Evolutionary conservation across 2,329 filamentous ascomycete species (phyloP), one percentile per base, ranked within the genome.

Genomic region (Exutisphaerella laricina): DNA sequence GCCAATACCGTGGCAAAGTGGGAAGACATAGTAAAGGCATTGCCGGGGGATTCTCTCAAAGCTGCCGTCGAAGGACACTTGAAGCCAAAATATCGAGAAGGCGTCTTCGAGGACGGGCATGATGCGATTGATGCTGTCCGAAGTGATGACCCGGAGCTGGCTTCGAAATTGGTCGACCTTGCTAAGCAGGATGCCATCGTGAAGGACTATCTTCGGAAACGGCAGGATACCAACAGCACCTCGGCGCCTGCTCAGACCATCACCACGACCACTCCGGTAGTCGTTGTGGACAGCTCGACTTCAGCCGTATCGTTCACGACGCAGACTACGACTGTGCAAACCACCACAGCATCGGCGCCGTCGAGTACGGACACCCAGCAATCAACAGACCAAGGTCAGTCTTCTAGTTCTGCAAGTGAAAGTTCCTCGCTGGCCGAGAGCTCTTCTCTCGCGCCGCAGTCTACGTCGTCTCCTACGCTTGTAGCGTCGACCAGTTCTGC

Each of bases 91-190:
- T 86, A 81, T 65, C 75, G 79, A 59, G 76, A 85, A 58, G 83
- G 82, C 45, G 73, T 85, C 43, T 85, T 81, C 61, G 72, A 77
- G 50, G 77, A 79, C 50, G 82, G 84, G 57, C 73, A 72, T 52
- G 70, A 73, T 8, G 81, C 80, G 18, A 70, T 84, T 41, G 77
- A 84, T 61, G 77, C 74, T 23, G 71, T 84, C 20, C 75, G 80
- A 64, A 68, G 70, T 31, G 73, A 75, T 50, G 74, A 85, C 58
- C 74, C 79, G 16, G 70, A 74, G 26, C 69, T 85, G 26, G 80
- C 81, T 13, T 77, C 73, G 7, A 75, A 77, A 45, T 69, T 86
- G 50, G 71, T 83, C 42, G 75, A 79, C 44, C 66, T 88, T 43
- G 83, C 78, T 26, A 80, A 78, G 64, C 57, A 58, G 31, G 58